These are phyloP conservation scores for Aspergillus sp. DNA, from an alignment of 2,329 filamentous ascomycete genomes.

Conservation along the genomic window DNA sequence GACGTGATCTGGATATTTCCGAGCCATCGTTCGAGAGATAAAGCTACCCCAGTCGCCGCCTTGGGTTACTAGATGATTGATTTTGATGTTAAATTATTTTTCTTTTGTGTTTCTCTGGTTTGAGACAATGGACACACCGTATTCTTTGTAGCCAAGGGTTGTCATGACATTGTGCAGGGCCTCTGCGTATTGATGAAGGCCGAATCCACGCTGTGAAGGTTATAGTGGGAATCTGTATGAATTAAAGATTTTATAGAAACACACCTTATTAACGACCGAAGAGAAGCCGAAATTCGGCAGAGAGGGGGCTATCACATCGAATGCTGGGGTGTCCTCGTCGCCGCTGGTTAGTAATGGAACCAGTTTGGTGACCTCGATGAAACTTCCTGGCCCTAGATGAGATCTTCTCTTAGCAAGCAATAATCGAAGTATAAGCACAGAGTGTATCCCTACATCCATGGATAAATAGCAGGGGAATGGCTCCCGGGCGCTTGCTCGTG, in stretches of 20 bases:
- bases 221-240: not conserved
- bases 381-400: constrained; percentile 60
- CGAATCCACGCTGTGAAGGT: constrained; percentile 54
- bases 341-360: constrained; percentile 48
- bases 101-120: constrained; percentile 53
- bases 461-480: constrained; percentile 66
- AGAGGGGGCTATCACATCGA: constrained; percentile 55
- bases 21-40: not conserved
- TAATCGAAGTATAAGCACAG: not conserved
- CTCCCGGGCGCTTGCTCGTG: constrained; percentile 49
- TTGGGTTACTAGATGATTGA: constrained; percentile 31
- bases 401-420: not conserved
- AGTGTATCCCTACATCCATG: constrained; percentile 56
- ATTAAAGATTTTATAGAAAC: not conserved
- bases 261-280: constrained; percentile 39
- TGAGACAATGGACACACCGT: constrained; percentile 37
- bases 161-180: constrained; percentile 68
- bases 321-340: constrained; percentile 42
- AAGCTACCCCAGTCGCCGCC: not conserved
- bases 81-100: constrained; percentile 63
- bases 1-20: not conserved
- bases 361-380: constrained; percentile 52
- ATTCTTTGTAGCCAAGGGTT: constrained; percentile 63
- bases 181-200: constrained; percentile 62
- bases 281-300: constrained; percentile 60